Conservation (phyloP, 2,329 filamentous ascomycete species). For the Penicillium verrucosum region DNA sequence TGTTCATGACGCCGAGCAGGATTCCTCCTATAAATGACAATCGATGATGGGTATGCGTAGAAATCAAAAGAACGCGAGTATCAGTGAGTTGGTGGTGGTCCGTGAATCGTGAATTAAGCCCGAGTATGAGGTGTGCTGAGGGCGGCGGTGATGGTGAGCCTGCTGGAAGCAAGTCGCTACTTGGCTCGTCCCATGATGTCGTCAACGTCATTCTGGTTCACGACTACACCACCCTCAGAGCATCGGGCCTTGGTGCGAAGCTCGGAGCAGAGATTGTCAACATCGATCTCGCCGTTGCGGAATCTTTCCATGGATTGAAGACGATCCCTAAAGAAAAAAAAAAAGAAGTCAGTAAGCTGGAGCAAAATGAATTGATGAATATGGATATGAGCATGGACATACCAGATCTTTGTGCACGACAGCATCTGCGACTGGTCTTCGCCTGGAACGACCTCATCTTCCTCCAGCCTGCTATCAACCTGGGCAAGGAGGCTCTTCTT, state of each 20-base stretch:
- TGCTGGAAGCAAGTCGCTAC: conserved; percentile 12
- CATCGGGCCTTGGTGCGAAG: conserved; percentile 95
- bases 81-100: conserved; percentile 9
- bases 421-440: conserved; percentile 64
- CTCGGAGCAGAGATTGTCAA: conserved; percentile 88
- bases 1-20: conserved; percentile 21
- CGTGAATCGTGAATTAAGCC: conserved; percentile 22
- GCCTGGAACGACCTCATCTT: conserved; percentile 65
- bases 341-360: conserved; percentile 41
- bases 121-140: not conserved
- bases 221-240: conserved; percentile 80
- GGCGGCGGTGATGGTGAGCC: not conserved
- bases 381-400: conserved; percentile 41
- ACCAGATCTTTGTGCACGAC: conserved; percentile 93
- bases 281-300: conserved; percentile 85
- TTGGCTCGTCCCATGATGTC: conserved; percentile 58
- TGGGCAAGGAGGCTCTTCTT: conserved; percentile 73
- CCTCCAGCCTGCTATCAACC: conserved; percentile 66
- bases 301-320: conserved; percentile 83
- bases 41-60: conserved; percentile 29
- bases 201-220: conserved; percentile 86
- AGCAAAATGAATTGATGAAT: too few species aligned
- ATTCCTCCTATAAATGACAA: conserved; percentile 15
- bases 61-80: conserved; percentile 15
- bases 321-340: conserved; percentile 68